These are phyloP conservation scores for Boletus rubroflammeus DNA, from an alignment of 768 basidiomycete genomes.

Conservation along the genomic window DNA sequence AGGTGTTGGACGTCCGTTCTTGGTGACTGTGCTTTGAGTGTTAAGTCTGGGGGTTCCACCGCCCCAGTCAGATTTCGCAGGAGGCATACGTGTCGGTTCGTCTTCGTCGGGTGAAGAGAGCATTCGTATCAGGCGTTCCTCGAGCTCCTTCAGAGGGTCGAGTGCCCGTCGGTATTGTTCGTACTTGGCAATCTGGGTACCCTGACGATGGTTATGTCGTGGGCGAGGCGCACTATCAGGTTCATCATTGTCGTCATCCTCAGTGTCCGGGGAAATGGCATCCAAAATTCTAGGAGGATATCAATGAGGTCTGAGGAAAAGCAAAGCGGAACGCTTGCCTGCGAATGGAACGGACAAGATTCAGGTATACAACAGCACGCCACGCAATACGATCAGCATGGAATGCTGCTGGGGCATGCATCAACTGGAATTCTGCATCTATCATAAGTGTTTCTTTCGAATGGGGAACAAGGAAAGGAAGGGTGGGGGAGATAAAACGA, in stretches of 20 bases:
- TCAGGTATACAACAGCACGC: slow-evolving; percentile 86
- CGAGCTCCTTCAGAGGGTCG: slow-evolving; percentile 66
- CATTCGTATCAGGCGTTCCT: slow-evolving; percentile 62
- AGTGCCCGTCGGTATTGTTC: slow-evolving; percentile 59
- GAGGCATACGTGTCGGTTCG: slow-evolving; percentile 51
- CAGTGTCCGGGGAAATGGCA: slow-evolving; percentile 62
- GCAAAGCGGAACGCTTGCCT: slow-evolving; percentile 43
- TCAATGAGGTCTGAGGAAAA: neutral
- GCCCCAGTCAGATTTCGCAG: slow-evolving; percentile 39
- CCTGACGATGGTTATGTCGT: slow-evolving; percentile 37
- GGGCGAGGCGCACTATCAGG: slow-evolving; percentile 49
- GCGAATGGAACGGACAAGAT: slow-evolving; percentile 78
- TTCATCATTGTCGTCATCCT: slow-evolving; percentile 56
- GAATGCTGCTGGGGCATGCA: slow-evolving; percentile 75
- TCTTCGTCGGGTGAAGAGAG: slow-evolving; percentile 72
- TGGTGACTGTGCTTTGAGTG: slow-evolving; percentile 14
- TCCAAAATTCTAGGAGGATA: slow-evolving; percentile 58
- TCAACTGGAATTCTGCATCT: slow-evolving; percentile 71
- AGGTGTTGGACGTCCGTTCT: slow-evolving; percentile 46
- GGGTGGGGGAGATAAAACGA: neutral
- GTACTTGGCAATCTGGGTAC: slow-evolving; percentile 52
- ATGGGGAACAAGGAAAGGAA: neutral
- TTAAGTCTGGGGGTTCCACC: slow-evolving; percentile 20
- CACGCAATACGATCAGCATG: slow-evolving; percentile 79
- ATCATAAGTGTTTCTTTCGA: slow-evolving; percentile 16